phyloP scores from a whole-genome alignment of 805 yeast genomes.

The Saccharomyces jurei region DNA sequence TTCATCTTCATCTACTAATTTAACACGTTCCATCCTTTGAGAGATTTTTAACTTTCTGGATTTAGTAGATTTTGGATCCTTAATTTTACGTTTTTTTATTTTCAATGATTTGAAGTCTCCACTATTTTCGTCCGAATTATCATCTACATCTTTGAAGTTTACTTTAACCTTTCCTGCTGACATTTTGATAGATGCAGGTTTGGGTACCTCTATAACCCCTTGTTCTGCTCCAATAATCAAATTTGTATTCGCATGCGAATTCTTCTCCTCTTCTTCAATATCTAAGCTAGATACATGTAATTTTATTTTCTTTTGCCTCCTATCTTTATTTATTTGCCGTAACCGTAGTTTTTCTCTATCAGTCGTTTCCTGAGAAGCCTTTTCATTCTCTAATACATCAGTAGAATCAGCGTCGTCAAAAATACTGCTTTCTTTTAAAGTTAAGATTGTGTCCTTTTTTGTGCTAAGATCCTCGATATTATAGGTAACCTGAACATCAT shows the following conservation, averaged over 20 bases:
- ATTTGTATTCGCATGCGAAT: constrained; percentile 6
- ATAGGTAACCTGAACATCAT: constrained; percentile 41
- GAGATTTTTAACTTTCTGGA: constrained; percentile 22
- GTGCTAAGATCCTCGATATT: constrained; percentile 35
- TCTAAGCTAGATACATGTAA: constrained; percentile 18
- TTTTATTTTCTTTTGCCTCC: constrained; percentile 22
- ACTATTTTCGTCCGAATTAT: constrained; percentile 17
- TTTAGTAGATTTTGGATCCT: constrained; percentile 29
- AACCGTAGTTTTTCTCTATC: constrained; percentile 29
- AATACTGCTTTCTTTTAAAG: constrained; percentile 40
- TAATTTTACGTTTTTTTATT: constrained; percentile 34
- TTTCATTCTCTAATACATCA: constrained; percentile 23
- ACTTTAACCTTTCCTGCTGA: constrained; percentile 15
- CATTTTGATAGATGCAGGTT: constrained; percentile 1
- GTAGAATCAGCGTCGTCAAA: constrained; percentile 16
- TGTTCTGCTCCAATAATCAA: constrained; percentile 15
- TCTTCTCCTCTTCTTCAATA: constrained; percentile 14
- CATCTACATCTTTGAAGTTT: constrained; percentile 15
- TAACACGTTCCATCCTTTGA: constrained; percentile 30
- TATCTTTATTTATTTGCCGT: constrained; percentile 28
- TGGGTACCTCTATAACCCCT: constrained; percentile 13
- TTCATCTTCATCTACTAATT: constrained; percentile 26
- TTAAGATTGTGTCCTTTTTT: constrained; percentile 42
- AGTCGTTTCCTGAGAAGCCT: constrained; percentile 19
- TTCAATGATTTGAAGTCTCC: constrained; percentile 34